Percentiles rank a stretch among this genome's conserved stretches.
Evolutionary conservation across 768 basidiomycete species (phyloP).

Genomic region (Amanita exitialis): DNA sequence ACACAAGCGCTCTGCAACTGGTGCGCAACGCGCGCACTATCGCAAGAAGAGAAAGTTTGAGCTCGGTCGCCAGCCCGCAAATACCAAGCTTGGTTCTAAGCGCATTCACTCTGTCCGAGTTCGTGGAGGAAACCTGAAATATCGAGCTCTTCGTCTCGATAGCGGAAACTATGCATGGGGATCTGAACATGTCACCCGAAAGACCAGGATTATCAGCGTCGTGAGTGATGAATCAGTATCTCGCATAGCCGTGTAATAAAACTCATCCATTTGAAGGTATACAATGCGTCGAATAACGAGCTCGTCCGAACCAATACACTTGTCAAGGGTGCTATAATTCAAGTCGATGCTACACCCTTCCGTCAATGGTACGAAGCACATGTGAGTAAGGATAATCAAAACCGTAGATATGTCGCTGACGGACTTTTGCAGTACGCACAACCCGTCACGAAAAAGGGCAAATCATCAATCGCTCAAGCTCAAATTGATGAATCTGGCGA

Average conservation of each 20-base stretch:
- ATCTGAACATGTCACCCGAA: constrained; percentile 87
- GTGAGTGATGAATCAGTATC: constrained; percentile 40
- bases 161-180: constrained; percentile 98
- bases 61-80: constrained; percentile 96
- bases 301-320: constrained; percentile 99
- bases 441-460: constrained; percentile 89
- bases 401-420: neutral
- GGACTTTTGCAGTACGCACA: constrained; percentile 67
- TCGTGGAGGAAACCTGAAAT: constrained; percentile 93
- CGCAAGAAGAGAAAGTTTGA: constrained; percentile 99
- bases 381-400: constrained; percentile 38
- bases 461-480: constrained; percentile 39
- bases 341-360: constrained; percentile 98
- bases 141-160: constrained; percentile 94
- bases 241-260: constrained; percentile 5
- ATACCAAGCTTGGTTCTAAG: constrained; percentile 93
- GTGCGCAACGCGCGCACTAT: constrained; percentile 88
- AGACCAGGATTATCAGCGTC: constrained; percentile 94
- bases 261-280: constrained; percentile 47
- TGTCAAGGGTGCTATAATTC: constrained; percentile 94
- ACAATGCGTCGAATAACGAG: constrained; percentile 99
- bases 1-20: constrained; percentile 93
- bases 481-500: constrained; percentile 32
- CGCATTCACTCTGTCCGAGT: constrained; percentile 92
- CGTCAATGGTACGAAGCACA: constrained; percentile 99